Conservation (phyloP, 176 grass and related monocot species). For the Elymus sibiricus region DNA sequence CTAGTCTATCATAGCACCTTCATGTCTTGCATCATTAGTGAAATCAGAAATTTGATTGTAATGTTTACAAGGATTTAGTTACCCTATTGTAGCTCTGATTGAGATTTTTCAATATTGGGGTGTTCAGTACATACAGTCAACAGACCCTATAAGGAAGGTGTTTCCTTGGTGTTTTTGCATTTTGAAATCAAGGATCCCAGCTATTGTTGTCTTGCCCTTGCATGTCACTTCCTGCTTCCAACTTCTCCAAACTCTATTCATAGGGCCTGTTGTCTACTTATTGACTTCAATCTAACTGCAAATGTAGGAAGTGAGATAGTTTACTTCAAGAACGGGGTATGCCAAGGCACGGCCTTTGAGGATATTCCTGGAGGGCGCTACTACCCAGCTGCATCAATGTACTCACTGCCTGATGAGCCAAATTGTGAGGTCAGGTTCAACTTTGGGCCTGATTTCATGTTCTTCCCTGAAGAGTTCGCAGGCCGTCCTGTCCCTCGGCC, state of each 20-base stretch:
- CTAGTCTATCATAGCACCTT: not conserved
- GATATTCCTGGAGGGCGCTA: constrained; percentile 84
- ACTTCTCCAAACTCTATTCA: not conserved
- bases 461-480: constrained; percentile 74
- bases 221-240: not conserved
- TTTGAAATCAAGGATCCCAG: not conserved
- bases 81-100: not conserved
- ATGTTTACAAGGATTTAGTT: constrained; percentile 9
- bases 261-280: not conserved
- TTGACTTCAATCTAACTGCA: constrained; percentile 3
- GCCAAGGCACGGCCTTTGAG: constrained; percentile 70
- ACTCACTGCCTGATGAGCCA: constrained; percentile 73
- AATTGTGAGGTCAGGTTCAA: constrained; percentile 84
- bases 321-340: constrained; percentile 84
- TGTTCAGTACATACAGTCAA: not conserved
- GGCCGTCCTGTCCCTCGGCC: constrained; percentile 44
- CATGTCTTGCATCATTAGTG: not conserved
- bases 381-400: constrained; percentile 82
- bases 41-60: not conserved
- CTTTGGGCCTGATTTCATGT: constrained; percentile 75
- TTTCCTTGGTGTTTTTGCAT: not conserved
- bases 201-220: not conserved
- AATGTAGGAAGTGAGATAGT: constrained; percentile 81
- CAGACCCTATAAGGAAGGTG: not conserved
- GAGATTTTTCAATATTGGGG: not conserved